Percentiles rank a stretch among this genome's conserved stretches.
phyloP scores from a whole-genome alignment of 768 basidiomycete genomes.

The Naganishia onofrii region DNA sequence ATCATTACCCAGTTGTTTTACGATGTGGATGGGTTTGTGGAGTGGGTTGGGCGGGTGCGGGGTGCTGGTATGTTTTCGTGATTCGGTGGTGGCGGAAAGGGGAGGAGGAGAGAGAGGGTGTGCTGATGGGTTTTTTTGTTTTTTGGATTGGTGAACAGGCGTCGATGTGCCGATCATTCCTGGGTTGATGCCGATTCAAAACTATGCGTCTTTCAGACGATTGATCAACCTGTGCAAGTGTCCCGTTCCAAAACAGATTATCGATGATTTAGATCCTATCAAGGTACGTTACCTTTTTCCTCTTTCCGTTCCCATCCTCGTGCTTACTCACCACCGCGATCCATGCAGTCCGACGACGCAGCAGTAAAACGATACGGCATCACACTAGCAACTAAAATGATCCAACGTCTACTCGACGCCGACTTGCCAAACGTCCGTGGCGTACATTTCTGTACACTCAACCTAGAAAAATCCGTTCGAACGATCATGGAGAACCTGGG shows the following conservation, averaged over 20 bases:
- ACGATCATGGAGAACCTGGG: slow-evolving; percentile 73
- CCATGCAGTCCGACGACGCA: slow-evolving; percentile 77
- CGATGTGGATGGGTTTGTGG: slow-evolving; percentile 79
- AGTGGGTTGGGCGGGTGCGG: slow-evolving; percentile 73
- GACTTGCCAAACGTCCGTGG: slow-evolving; percentile 55
- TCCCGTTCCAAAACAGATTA: slow-evolving; percentile 66
- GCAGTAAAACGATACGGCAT: slow-evolving; percentile 95
- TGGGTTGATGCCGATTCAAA: slow-evolving; percentile 97
- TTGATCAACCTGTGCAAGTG: slow-evolving; percentile 84
- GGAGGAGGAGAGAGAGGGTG: background rate
- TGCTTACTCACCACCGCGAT: background rate
- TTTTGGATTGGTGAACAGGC: slow-evolving; percentile 57
- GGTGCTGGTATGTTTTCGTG: slow-evolving; percentile 63
- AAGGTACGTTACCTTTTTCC: slow-evolving; percentile 58
- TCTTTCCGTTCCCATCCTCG: background rate
- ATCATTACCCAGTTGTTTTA: slow-evolving; percentile 97
- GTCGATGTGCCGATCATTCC: slow-evolving; percentile 88
- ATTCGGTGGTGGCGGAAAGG: background rate
- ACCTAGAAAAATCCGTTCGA: slow-evolving; percentile 92
- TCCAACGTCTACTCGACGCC: slow-evolving; percentile 59
- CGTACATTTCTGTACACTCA: slow-evolving; percentile 92
- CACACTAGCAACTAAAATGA: slow-evolving; percentile 74
- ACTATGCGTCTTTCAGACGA: slow-evolving; percentile 86
- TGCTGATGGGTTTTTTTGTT: slow-evolving; percentile 10
- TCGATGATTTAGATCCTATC: slow-evolving; percentile 69